Evolutionary conservation across 139 green algal genomes (phyloP).

Genomic region (Trebouxia sp.): DNA sequence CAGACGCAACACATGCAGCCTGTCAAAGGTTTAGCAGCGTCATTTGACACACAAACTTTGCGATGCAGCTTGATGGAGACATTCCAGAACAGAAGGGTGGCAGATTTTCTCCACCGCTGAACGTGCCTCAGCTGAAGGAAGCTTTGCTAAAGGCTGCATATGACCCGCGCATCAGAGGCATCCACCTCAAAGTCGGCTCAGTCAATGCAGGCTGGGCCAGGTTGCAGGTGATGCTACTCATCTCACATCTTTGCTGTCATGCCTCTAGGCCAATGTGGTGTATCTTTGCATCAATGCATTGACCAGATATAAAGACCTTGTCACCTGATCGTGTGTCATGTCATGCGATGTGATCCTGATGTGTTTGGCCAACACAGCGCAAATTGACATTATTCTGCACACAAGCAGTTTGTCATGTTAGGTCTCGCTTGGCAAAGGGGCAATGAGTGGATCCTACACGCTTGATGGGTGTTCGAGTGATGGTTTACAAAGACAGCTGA

Average conservation of each 20-base stretch:
- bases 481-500: too few species aligned
- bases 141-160: slow-evolving; percentile 84
- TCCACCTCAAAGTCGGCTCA: slow-evolving; percentile 87
- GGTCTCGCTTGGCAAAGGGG: too few species aligned
- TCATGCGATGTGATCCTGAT: too few species aligned
- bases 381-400: too few species aligned
- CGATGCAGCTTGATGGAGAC: slow-evolving; percentile 51
- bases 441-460: too few species aligned
- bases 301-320: not conserved
- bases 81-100: slow-evolving; percentile 50
- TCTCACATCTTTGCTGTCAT: not conserved
- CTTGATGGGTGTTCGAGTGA: too few species aligned
- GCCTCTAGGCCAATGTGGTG: too few species aligned
- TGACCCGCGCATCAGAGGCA: slow-evolving; percentile 80
- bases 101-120: slow-evolving; percentile 8
- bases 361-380: too few species aligned
- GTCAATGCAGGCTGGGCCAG: slow-evolving; percentile 70
- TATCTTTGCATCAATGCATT: too few species aligned
- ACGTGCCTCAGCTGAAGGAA: slow-evolving; percentile 32
- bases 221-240: slow-evolving; percentile 32
- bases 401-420: slow-evolving; percentile 15
- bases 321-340: too few species aligned
- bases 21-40: too few species aligned
- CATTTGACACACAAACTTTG: not conserved
- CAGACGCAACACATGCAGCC: too few species aligned